These are phyloP conservation scores for Trematosphaeria pertusa DNA, from an alignment of 2,329 filamentous ascomycete genomes.

Conservation along the genomic window DNA sequence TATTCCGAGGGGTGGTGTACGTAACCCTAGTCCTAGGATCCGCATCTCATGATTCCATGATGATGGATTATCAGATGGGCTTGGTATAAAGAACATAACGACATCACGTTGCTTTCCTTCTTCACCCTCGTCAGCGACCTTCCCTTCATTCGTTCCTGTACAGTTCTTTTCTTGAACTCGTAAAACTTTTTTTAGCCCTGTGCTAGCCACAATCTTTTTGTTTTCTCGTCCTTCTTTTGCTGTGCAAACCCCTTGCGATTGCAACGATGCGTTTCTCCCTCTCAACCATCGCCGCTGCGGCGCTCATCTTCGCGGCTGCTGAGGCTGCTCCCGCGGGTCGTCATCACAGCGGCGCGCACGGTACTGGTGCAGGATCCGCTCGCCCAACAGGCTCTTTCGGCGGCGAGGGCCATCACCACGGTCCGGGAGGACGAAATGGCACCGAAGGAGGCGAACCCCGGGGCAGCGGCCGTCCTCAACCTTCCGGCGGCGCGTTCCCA, in stretches of 20 bases:
- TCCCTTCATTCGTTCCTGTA: slow-evolving; percentile 16
- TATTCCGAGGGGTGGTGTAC: too few species aligned
- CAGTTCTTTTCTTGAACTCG: slow-evolving; percentile 8
- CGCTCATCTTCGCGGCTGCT: slow-evolving; percentile 25
- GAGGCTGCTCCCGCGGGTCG: slow-evolving; percentile 22
- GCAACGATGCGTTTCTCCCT: slow-evolving; percentile 31
- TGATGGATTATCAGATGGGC: too few species aligned
- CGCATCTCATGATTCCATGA: too few species aligned
- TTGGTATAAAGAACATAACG: slow-evolving; percentile 18
- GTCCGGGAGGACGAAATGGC: neutral
- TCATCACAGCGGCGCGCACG: neutral
- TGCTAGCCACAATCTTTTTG: slow-evolving; percentile 26
- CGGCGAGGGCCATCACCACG: neutral
- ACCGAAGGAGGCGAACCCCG: neutral
- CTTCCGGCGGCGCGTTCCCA: neutral
- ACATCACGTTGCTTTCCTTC: neutral
- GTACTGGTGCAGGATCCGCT: slow-evolving; percentile 4
- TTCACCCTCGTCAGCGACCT: slow-evolving; percentile 18
- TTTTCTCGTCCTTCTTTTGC: slow-evolving; percentile 25
- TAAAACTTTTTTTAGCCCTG: slow-evolving; percentile 16
- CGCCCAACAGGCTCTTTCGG: slow-evolving; percentile 2
- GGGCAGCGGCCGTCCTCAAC: neutral
- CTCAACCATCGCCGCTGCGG: slow-evolving; percentile 26
- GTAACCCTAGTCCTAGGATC: too few species aligned
- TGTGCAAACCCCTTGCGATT: slow-evolving; percentile 20